Evolutionary conservation across 2,329 filamentous ascomycete genomes (phyloP).

Genomic region (Penicillium sp.): DNA sequence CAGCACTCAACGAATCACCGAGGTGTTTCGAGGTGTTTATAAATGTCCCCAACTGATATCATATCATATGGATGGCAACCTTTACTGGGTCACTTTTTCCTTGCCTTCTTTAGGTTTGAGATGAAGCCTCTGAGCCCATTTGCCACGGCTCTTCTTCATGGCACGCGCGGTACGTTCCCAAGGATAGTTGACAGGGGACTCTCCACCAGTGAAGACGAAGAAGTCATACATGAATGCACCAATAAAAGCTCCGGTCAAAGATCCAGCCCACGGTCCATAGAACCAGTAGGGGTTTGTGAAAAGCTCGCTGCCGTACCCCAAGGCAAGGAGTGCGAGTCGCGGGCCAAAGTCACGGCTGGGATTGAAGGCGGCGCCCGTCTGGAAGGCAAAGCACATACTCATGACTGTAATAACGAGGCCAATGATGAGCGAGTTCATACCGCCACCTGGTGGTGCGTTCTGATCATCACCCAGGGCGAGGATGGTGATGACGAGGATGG

Average conservation of each 20-base stretch:
- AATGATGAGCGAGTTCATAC: constrained; percentile 50
- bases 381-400: constrained; percentile 39
- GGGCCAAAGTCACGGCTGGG: constrained; percentile 50
- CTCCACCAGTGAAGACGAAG: constrained; percentile 49
- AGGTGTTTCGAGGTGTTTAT: background rate
- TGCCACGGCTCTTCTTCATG: constrained; percentile 42
- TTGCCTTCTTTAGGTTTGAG: background rate
- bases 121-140: constrained; percentile 29
- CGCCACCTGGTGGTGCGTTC: constrained; percentile 47
- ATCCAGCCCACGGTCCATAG: constrained; percentile 42
- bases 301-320: constrained; percentile 43
- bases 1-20: background rate
- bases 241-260: constrained; percentile 36
- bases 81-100: background rate
- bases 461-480: constrained; percentile 46
- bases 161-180: constrained; percentile 40
- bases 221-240: constrained; percentile 51
- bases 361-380: constrained; percentile 48
- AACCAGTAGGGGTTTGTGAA: constrained; percentile 46
- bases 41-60: background rate
- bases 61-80: background rate
- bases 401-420: constrained; percentile 39
- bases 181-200: constrained; percentile 51
- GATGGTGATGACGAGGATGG: constrained; percentile 39
- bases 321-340: constrained; percentile 41